Base-by-base conservation (phyloP, 2,329 filamentous ascomycete genomes). In the Colletotrichum simmondsii region DNA sequence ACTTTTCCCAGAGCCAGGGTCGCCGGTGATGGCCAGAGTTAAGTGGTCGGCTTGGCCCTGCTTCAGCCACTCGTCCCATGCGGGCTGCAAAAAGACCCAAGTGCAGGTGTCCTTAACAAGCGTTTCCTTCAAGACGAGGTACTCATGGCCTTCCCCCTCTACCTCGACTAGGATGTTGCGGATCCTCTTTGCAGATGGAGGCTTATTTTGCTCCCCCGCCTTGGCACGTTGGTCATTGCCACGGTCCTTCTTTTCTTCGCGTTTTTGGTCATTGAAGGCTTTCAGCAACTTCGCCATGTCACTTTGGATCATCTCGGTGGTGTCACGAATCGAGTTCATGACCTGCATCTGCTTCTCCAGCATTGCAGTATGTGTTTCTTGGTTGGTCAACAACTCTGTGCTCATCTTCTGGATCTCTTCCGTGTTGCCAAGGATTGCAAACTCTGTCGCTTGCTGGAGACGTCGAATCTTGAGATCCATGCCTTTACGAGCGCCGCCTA, bases 1-100 rank as follows among this genome's bases (percentile, higher is more conserved):
- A 16, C 80, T 81, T 49, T 84, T 84, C 0, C 82, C 82, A 0
- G 77, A 75, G 1, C 82, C 82, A 1, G 80, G 76, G 0, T 74
- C 63, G 2, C 78, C 80, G 0, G 74, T 72, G 4, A 84, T 71
- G n/a, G 77, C 79, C 1, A 84, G 75, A 0, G 82, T 14, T 0
- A 75, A 75, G 5, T 68, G 46, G 12, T 46, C 7, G 3, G 65
- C 64, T 7, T 57, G 42, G 0, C 75, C 72, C 16, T 75, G 64
- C 2, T 73, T 75, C 0, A 75, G 42, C 77, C 80, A 84, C 2
- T 75, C 46, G 10, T 80, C 72, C 77, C 81, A 82, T 3, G 74
- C 53, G 0, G 77, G 73, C 11, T 81, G 75, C 0, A 75, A 65
- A 30, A 77, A 76, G 0, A 83, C 49, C 82, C 82, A 84, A 1